These are phyloP conservation scores for Mycosphaerella arachidis DNA, from an alignment of 2,329 filamentous ascomycete genomes.

Conservation along the genomic window DNA sequence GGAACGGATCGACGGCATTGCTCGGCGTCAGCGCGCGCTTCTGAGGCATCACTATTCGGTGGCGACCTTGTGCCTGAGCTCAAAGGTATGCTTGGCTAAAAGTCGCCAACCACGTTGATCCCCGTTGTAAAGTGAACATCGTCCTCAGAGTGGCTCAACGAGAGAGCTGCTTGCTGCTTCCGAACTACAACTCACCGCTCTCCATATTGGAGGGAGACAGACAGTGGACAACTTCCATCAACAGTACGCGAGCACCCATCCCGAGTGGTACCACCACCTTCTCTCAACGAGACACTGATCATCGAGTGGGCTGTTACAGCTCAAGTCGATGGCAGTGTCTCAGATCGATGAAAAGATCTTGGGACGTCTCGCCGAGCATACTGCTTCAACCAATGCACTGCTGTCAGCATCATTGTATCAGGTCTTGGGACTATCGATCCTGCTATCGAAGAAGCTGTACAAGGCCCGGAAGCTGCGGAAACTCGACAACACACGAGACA, in stretches of 20 bases:
- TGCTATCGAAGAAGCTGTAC: slow-evolving; percentile 78
- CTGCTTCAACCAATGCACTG: slow-evolving; percentile 70
- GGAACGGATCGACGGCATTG: slow-evolving; percentile 3
- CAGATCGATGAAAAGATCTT: slow-evolving; percentile 98
- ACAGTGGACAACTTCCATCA: background rate
- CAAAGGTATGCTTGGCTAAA: slow-evolving; percentile 14
- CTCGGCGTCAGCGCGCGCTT: slow-evolving; percentile 6
- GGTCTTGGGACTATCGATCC: slow-evolving; percentile 82
- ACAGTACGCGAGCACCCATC: background rate
- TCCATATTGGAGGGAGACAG: background rate
- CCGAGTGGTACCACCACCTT: background rate
- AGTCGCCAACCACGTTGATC: slow-evolving; percentile 2
- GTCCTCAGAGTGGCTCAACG: background rate
- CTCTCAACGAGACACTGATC: slow-evolving; percentile 2
- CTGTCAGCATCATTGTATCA: slow-evolving; percentile 83
- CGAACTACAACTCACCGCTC: background rate
- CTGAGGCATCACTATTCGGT: slow-evolving; percentile 2
- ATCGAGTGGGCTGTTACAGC: background rate
- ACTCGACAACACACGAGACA: slow-evolving; percentile 72
- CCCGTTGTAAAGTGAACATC: background rate
- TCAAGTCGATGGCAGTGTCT: slow-evolving; percentile 75
- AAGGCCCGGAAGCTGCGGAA: slow-evolving; percentile 77
- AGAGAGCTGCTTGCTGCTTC: background rate
- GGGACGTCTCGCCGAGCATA: slow-evolving; percentile 77
- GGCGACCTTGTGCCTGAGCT: slow-evolving; percentile 4